phyloP scores from a whole-genome alignment of 2,329 filamentous ascomycete species.

The Macrophomina phaseolina region DNA sequence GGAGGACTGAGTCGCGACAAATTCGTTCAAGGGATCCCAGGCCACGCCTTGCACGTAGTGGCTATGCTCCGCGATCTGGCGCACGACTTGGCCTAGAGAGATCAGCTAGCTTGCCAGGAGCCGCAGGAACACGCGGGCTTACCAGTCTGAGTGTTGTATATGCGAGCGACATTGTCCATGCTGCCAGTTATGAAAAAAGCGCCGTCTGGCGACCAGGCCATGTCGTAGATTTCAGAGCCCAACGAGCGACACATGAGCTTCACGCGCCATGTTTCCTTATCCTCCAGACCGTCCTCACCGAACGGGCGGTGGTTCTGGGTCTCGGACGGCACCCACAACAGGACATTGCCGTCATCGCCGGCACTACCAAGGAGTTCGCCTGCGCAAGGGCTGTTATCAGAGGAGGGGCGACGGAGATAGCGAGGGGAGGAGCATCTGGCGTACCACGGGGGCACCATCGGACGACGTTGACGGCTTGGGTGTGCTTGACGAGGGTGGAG shows the following conservation, averaged over 20 bases:
- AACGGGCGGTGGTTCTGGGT: slow-evolving; percentile 69
- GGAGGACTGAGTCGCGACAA: slow-evolving; percentile 96
- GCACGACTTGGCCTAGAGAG: slow-evolving; percentile 73
- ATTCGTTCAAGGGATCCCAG: slow-evolving; percentile 98
- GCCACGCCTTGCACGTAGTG: slow-evolving; percentile 98
- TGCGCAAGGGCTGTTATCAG: slow-evolving; percentile 48
- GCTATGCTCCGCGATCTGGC: slow-evolving; percentile 95
- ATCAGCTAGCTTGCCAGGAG: slow-evolving; percentile 90
- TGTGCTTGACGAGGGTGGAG: slow-evolving; percentile 89
- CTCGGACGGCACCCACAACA: slow-evolving; percentile 93
- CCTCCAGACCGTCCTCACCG: slow-evolving; percentile 84
- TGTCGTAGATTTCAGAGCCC: slow-evolving; percentile 95
- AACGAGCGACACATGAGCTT: slow-evolving; percentile 98
- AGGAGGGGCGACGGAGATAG: slow-evolving; percentile 25
- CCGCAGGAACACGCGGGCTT: slow-evolving; percentile 37
- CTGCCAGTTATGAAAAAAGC: slow-evolving; percentile 96
- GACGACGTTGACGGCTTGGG: slow-evolving; percentile 97
- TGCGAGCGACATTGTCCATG: slow-evolving; percentile 98
- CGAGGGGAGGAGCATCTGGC: slow-evolving; percentile 34
- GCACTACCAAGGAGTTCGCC: slow-evolving; percentile 93
- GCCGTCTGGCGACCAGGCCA: slow-evolving; percentile 98
- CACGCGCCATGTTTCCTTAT: slow-evolving; percentile 95
- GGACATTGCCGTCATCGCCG: slow-evolving; percentile 95
- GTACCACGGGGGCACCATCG: slow-evolving; percentile 92
- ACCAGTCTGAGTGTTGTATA: slow-evolving; percentile 95